These are phyloP conservation scores for Colletotrichum coccodes DNA, from an alignment of 2,329 filamentous ascomycete species.

Conservation along the genomic window DNA sequence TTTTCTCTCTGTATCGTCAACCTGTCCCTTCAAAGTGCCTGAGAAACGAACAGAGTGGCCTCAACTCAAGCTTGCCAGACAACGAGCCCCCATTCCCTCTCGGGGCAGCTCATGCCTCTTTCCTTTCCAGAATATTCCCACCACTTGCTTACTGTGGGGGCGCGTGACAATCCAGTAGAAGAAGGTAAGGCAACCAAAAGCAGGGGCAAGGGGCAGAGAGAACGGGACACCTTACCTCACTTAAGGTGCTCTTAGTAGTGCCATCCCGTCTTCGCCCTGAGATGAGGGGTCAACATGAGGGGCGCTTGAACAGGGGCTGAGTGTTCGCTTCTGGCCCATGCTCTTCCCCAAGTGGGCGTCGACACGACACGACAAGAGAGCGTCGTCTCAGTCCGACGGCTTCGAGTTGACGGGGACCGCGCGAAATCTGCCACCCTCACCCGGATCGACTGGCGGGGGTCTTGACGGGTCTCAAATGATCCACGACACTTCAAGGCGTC, in stretches of 20 bases:
- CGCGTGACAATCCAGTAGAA: slow-evolving; percentile 1
- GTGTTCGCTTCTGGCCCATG: slow-evolving; percentile 25
- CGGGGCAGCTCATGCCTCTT: slow-evolving; percentile 13
- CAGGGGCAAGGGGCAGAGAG: background rate
- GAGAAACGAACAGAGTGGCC: slow-evolving; percentile 28
- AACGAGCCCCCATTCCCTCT: slow-evolving; percentile 3
- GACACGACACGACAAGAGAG: slow-evolving; percentile 4
- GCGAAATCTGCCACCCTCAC: slow-evolving; percentile 3
- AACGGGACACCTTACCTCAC: slow-evolving; percentile 25
- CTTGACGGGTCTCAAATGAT: background rate
- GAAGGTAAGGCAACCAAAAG: background rate
- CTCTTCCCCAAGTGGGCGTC: background rate
- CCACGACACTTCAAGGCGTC: background rate
- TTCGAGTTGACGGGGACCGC: background rate
- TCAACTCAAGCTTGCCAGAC: background rate
- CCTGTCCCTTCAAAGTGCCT: background rate
- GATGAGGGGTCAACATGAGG: slow-evolving; percentile 25
- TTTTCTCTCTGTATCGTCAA: background rate
- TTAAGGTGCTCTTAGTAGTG: slow-evolving; percentile 26
- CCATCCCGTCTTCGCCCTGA: slow-evolving; percentile 32
- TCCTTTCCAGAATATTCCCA: slow-evolving; percentile 32
- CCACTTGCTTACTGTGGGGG: slow-evolving; percentile 21
- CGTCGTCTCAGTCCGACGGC: slow-evolving; percentile 16
- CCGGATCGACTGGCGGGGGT: background rate
- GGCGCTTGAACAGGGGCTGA: slow-evolving; percentile 14